Evolutionary conservation across 1,284 basidiomycete species (phyloP).

Genomic region (Coniophora puteana): DNA sequence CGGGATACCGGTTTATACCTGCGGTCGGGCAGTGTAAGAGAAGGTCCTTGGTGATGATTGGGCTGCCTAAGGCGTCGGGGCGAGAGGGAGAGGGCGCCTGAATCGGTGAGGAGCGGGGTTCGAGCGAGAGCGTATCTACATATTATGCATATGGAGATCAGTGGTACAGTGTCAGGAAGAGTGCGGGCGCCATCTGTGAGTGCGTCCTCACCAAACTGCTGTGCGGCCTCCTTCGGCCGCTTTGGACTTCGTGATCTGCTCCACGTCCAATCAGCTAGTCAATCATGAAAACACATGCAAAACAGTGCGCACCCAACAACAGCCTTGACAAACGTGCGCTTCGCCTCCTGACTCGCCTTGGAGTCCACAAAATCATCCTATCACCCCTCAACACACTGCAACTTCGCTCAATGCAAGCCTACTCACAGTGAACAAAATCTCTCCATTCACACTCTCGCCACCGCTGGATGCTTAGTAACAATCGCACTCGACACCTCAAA

Average conservation of each 20-base stretch:
- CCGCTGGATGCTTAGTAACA: constrained; percentile 49
- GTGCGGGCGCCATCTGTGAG: too few species aligned
- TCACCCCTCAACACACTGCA: constrained; percentile 1
- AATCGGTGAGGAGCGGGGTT: too few species aligned
- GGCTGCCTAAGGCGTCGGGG: too few species aligned
- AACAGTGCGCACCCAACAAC: constrained; percentile 71
- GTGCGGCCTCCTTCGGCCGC: constrained; percentile 66
- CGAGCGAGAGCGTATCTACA: too few species aligned
- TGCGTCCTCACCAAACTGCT: too few species aligned
- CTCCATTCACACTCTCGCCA: constrained; percentile 68
- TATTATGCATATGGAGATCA: too few species aligned
- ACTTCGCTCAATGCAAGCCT: constrained; percentile 4
- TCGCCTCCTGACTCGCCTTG: constrained; percentile 64
- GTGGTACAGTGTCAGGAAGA: too few species aligned
- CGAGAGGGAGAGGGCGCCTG: too few species aligned
- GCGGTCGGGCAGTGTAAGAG: too few species aligned
- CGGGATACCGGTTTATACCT: too few species aligned
- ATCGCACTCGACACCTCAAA: constrained; percentile 75
- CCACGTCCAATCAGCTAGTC: constrained; percentile 2
- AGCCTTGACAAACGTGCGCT: constrained; percentile 73
- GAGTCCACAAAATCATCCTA: constrained; percentile 64
- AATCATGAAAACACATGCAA: constrained; percentile 1
- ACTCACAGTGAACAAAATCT: constrained; percentile 68
- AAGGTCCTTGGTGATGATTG: too few species aligned
- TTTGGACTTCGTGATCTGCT: constrained; percentile 60